Evolutionary conservation across 331 rosid genomes (phyloP).

Genomic region (Telfairia occidentalis): DNA sequence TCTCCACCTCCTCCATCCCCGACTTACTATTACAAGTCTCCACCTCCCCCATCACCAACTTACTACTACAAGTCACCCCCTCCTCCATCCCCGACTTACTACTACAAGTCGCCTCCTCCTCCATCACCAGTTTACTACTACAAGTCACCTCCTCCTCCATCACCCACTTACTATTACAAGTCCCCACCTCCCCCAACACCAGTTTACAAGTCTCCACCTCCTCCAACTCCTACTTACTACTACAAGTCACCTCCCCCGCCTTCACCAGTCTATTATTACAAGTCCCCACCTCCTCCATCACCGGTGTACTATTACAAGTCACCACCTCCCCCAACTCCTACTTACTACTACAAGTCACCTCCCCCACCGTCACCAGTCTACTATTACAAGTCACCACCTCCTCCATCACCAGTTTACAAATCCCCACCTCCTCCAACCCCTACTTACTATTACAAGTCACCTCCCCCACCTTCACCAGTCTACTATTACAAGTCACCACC

Average conservation of each 20-base stretch:
- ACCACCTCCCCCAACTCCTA: slow-evolving; percentile 42
- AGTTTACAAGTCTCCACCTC: background rate
- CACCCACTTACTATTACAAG: slow-evolving; percentile 7
- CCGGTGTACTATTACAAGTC: slow-evolving; percentile 24
- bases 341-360: too few species aligned
- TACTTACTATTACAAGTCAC: background rate
- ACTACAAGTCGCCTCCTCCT: slow-evolving; percentile 17
- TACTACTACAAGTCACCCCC: slow-evolving; percentile 30
- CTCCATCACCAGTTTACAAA: too few species aligned
- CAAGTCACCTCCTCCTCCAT: slow-evolving; percentile 28
- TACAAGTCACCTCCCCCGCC: slow-evolving; percentile 33
- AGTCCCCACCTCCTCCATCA: slow-evolving; percentile 36
- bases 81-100: slow-evolving; percentile 2
- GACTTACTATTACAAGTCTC: slow-evolving; percentile 22
- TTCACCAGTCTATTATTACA: background rate
- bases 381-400: too few species aligned
- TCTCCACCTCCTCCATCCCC: slow-evolving; percentile 22
- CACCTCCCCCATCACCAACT: slow-evolving; percentile 25
- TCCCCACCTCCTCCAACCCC: slow-evolving; percentile 15
- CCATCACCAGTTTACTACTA: slow-evolving; percentile 8
- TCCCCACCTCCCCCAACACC: slow-evolving; percentile 7
- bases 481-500: slow-evolving; percentile 21
- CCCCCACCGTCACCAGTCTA: too few species aligned
- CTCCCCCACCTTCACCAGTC: slow-evolving; percentile 3
- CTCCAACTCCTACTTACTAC: slow-evolving; percentile 24